phyloP scores from a whole-genome alignment of 768 basidiomycete genomes.

The Psilocybe cubensis region DNA sequence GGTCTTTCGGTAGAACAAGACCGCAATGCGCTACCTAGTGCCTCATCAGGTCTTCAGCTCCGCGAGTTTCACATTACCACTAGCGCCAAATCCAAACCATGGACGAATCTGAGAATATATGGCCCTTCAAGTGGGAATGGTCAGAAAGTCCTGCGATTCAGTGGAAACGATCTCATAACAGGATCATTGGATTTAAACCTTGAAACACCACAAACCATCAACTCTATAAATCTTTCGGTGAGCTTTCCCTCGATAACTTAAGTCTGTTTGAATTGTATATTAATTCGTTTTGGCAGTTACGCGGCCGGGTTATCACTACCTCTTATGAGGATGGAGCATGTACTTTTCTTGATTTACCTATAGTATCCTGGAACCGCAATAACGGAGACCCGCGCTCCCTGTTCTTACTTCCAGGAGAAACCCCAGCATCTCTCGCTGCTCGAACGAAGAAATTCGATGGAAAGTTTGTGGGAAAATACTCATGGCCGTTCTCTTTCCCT shows the following conservation, averaged over 20 bases:
- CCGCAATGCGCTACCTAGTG: conserved; percentile 1
- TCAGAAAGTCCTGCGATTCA: conserved; percentile 24
- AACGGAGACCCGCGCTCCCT: conserved; percentile 31
- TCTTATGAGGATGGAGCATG: conserved; percentile 29
- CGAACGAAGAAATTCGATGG: conserved; percentile 31
- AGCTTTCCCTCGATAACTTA: neutral
- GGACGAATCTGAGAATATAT: conserved; percentile 29
- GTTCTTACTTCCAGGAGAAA: conserved; percentile 11
- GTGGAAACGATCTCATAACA: conserved; percentile 25
- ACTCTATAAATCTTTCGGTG: conserved; percentile 31
- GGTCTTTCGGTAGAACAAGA: neutral
- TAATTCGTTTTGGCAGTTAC: conserved; percentile 23
- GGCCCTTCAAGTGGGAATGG: conserved; percentile 20
- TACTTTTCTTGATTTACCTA: conserved; percentile 32
- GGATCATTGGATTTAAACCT: conserved; percentile 34
- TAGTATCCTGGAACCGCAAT: conserved; percentile 35
- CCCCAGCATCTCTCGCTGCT: neutral
- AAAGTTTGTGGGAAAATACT: conserved; percentile 37
- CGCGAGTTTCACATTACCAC: conserved; percentile 21
- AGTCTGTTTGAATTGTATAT: neutral
- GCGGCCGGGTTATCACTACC: conserved; percentile 33
- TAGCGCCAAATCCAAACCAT: conserved; percentile 17
- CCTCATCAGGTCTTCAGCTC: conserved; percentile 10
- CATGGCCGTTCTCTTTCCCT: conserved; percentile 42
- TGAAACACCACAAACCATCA: conserved; percentile 29